Evolutionary conservation across 2,329 filamentous ascomycete species (phyloP).

Genomic region (Fusarium albosuccineum): DNA sequence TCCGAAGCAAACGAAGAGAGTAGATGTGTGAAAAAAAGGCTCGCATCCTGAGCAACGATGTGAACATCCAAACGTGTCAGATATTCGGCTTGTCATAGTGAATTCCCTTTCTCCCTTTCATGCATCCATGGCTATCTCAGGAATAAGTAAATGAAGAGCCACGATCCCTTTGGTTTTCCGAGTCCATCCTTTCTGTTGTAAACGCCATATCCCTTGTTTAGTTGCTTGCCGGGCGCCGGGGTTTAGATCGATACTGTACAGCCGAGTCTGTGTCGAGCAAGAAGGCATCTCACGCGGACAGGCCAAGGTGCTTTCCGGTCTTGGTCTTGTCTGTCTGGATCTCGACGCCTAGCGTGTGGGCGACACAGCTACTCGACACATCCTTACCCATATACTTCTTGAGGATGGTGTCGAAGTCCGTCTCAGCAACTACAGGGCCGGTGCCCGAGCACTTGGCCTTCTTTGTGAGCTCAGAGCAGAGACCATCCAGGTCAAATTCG

Average conservation of each 20-base stretch:
- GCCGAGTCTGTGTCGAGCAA: conserved; percentile 25
- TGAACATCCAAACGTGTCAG: conserved; percentile 8
- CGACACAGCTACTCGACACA: conserved; percentile 50
- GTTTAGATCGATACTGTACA: conserved; percentile 43
- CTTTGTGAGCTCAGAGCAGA: conserved; percentile 92
- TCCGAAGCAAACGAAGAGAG: conserved; percentile 21
- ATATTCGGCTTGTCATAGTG: conserved; percentile 10
- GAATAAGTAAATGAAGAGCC: conserved; percentile 32
- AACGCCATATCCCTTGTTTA: conserved; percentile 45
- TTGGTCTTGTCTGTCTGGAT: conserved; percentile 46
- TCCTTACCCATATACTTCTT: conserved; percentile 70
- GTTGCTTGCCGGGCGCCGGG: conserved; percentile 36
- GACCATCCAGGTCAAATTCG: conserved; percentile 91
- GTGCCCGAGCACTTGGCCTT: conserved; percentile 96
- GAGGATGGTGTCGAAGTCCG: conserved; percentile 86
- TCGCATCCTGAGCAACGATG: conserved; percentile 16
- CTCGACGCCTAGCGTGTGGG: conserved; percentile 72
- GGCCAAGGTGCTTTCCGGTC: conserved; percentile 29
- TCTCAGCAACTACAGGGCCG: conserved; percentile 89
- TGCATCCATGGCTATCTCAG: conserved; percentile 29
- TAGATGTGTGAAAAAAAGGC: conserved; percentile 13
- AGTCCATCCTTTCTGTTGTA: conserved; percentile 44
- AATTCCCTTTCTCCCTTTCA: conserved; percentile 34
- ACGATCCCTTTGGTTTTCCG: conserved; percentile 39
- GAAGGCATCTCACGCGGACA: conserved; percentile 32